Evolutionary conservation across 345 rosid genomes (phyloP), one percentile per base, ranked within the genome.

Genomic region (sweet orange (Citrus sinensis)): DNA sequence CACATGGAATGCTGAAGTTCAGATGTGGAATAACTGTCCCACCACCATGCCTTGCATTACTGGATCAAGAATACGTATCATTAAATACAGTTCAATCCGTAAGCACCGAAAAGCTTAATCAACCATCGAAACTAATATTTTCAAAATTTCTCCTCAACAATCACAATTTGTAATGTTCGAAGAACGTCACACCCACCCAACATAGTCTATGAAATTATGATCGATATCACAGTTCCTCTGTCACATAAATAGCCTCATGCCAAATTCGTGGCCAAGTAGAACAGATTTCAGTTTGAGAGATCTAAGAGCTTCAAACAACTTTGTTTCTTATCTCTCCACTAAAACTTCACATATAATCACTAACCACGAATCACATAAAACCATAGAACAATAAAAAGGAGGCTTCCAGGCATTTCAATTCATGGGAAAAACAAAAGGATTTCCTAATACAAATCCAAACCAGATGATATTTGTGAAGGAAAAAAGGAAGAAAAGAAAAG

Each of bases 1-100:
- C 95, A 80, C 93, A 89, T 19, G 99, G 98, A 80, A 96, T 94
- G 95, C 94, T 91, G 86, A 96, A 96, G 83, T 96, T 96, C 80
- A 96, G 85, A 85, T 94, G 91, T 0, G 99, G 99, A 84, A 96
- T 94, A 78, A 90, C 77, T 40, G 87, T 90, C 73, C 99, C 95
- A 10, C 93, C 95, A 39, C 97, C 95, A 39, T 96, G 98, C 83
- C 97, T 86, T 4, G 99, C 93, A 27, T 96, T 96, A 90, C 99
- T 96, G 88, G 65, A 66, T 67, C 81, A 82, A 79, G 64, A 81
- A 82, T 56, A 78, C 27, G 76, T 35, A 74, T 63, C 56, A 3
- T 77, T 76, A 74, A 66, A 30, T 22, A 67, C 10, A 55, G 17
- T 78, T 51, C 73, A 55, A 76, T 30, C 35, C 63, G 29, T 75